Base-by-base conservation (phyloP, 805 yeast genomes). In the Maudiozyma turicensis region DNA sequence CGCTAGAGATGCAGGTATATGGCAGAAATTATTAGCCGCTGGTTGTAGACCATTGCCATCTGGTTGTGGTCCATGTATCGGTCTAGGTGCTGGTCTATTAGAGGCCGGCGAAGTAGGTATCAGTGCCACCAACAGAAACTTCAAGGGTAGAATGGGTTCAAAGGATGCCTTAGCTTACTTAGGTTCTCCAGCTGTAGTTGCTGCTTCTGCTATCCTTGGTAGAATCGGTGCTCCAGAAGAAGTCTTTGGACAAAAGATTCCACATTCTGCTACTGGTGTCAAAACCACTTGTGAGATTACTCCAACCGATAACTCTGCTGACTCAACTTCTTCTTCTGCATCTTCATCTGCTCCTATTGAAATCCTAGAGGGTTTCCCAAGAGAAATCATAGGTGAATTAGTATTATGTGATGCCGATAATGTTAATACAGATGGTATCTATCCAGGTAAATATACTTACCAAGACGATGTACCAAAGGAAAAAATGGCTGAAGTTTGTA, bases 11-110 rank as follows among this genome's bases (percentile, higher is more conserved):
- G 72, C 70, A 42, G 99, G 99, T 49, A 95, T 95, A 13, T 95
- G 99, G 99, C 76, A 89, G 59, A 80, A 80, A 20, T 75, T 93
- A 50, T 61, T 93, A 44, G 91, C 83, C 49, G 96, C 98, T 8
- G 99, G 99, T 47, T 95, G 96, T 51, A 86, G 72, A 58, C 87
- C 96, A 35, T 78, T 93, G 58, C 98, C 98, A 20, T 95, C 99
- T 13, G 99, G 99, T 26, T 93, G 99, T 72, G 99, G 99, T 43
- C 99, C 99, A 28, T 93, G 99, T 73, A 93, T 93, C 63, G 99
- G 99, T 37, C 74, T 93, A 49, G 99, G 99, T 49, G 76, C 95
- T 31, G 99, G 99, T 45, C 73, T 93, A 55, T 73, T 93, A 57
- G 82, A 93, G 69, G 91, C 87, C 35, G 99, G 99, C 43, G 98